Percentiles rank a stretch among this genome's conserved stretches.
Conservation (phyloP, 108 stramenopile genomes). For the Nitzschia sp. region DNA sequence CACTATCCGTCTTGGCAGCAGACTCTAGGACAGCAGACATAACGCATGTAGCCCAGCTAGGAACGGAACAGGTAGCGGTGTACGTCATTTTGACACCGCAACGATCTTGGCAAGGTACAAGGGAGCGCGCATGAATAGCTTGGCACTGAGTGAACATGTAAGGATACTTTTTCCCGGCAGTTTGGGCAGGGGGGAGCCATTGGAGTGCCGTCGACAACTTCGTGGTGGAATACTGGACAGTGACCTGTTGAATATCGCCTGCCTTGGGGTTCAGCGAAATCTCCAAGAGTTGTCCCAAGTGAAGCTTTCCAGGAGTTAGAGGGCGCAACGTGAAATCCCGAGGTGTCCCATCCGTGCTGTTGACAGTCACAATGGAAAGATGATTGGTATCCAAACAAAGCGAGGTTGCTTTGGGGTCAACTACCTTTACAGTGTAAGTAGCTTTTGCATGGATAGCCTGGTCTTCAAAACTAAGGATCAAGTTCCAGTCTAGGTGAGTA, state of each 20-base stretch:
- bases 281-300: slow-evolving; percentile 57
- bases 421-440: slow-evolving; percentile 53
- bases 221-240: slow-evolving; percentile 79
- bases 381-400: slow-evolving; percentile 63
- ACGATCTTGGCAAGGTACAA: slow-evolving; percentile 94
- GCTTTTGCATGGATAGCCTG: slow-evolving; percentile 54
- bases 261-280: slow-evolving; percentile 38
- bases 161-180: slow-evolving; percentile 87
- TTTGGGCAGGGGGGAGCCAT: slow-evolving; percentile 93
- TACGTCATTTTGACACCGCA: slow-evolving; percentile 90
- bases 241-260: slow-evolving; percentile 34
- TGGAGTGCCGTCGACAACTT: slow-evolving; percentile 76
- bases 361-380: slow-evolving; percentile 52
- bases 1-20: slow-evolving; percentile 3
- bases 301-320: slow-evolving; percentile 31
- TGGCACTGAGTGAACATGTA: slow-evolving; percentile 98
- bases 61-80: slow-evolving; percentile 80
- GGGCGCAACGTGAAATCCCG: slow-evolving; percentile 43
- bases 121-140: slow-evolving; percentile 94
- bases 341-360: slow-evolving; percentile 33
- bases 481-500: slow-evolving; percentile 65
- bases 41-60: slow-evolving; percentile 88
- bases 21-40: slow-evolving; percentile 84
- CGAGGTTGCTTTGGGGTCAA: slow-evolving; percentile 6
- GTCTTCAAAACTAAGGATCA: slow-evolving; percentile 62